These are phyloP conservation scores for Coelastrella sp. DNA, from an alignment of 139 green algal genomes.

Conservation along the genomic window DNA sequence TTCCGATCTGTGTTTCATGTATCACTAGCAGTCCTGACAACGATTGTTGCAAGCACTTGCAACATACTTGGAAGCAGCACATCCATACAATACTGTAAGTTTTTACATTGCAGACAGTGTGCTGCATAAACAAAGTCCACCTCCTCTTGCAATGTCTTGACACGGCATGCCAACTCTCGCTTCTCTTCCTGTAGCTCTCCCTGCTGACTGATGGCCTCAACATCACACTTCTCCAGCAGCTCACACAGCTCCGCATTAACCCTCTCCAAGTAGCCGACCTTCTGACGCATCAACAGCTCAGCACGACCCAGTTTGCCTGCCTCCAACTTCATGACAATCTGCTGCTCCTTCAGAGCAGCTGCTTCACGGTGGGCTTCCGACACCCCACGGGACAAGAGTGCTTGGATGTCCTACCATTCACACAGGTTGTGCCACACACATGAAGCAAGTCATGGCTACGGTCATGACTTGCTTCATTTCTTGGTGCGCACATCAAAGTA, in stretches of 20 bases:
- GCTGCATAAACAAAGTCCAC: neutral
- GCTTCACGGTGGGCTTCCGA: slow-evolving; percentile 57
- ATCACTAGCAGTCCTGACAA: too few relatives aligned
- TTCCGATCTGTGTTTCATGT: too few relatives aligned
- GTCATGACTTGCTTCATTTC: too few relatives aligned
- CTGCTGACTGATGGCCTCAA: slow-evolving; percentile 42
- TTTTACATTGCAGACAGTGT: too few relatives aligned
- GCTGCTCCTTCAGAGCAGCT: slow-evolving; percentile 24
- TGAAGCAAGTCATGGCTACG: too few relatives aligned
- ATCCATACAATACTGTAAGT: too few relatives aligned
- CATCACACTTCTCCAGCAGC: slow-evolving; percentile 63
- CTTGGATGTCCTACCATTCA: slow-evolving; percentile 21
- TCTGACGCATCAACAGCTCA: slow-evolving; percentile 68
- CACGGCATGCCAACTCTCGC: slow-evolving; percentile 41
- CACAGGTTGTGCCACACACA: too few relatives aligned
- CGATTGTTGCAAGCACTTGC: too few relatives aligned
- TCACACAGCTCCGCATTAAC: slow-evolving; percentile 75
- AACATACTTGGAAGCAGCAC: too few relatives aligned
- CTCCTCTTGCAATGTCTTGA: slow-evolving; percentile 50
- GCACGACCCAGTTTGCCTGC: slow-evolving; percentile 45
- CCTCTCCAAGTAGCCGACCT: slow-evolving; percentile 70
- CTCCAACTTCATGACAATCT: slow-evolving; percentile 43
- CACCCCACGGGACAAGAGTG: slow-evolving; percentile 38
- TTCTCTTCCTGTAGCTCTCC: slow-evolving; percentile 61
- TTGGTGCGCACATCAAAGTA: too few relatives aligned